Base-by-base conservation (phyloP, 768 basidiomycete genomes). In the Suillus hirtellus region DNA sequence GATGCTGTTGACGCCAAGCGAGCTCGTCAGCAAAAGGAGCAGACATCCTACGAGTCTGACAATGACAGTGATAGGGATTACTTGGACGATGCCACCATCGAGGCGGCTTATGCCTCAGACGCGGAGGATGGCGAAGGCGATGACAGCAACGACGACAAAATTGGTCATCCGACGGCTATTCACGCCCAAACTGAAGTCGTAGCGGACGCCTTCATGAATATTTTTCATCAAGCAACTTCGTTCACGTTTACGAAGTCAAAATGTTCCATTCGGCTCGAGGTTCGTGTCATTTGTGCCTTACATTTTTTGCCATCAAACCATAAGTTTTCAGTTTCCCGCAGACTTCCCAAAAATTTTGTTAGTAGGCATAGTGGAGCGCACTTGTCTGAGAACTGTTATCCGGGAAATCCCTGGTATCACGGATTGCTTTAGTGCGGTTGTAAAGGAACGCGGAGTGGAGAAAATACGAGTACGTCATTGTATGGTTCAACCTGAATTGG, bases 311-410 rank as follows among this genome's bases (percentile, higher is more conserved):
- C n/a, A 15, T 59, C 5, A 34, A 60, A 53, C 59, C 38, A 59
- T 65, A 61, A 19, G 5, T 55, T 56, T 59, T n/a, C 65, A 99
- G 95, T 96, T 99, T 79, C 80, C 84, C 12, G 85, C 90, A 50
- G 87, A 92, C 69, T 89, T 95, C 73, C 95, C 95, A 12, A 99
- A 99, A 76, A 82, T 99, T 40, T 81, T 99, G 24, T 83, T 99
- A 49, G 94, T 99, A 55, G 96, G 95, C 54, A 87, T 99, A 65
- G 84, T 99, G 62, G 97, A 99, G 74, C 84, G 89, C 60, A 86
- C 89, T 12, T 98, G 96, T 75, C 82, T 88, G 52, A 86, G 86
- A 60, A 91, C 94, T 2, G 81, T 99, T 67, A 81, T 99, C 63
- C 92, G 95, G 60, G 92, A 98, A 75, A 93, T 99, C 60, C 86